phyloP scores from a whole-genome alignment of 2,329 filamentous ascomycete species.

The Xylariales sp. region DNA sequence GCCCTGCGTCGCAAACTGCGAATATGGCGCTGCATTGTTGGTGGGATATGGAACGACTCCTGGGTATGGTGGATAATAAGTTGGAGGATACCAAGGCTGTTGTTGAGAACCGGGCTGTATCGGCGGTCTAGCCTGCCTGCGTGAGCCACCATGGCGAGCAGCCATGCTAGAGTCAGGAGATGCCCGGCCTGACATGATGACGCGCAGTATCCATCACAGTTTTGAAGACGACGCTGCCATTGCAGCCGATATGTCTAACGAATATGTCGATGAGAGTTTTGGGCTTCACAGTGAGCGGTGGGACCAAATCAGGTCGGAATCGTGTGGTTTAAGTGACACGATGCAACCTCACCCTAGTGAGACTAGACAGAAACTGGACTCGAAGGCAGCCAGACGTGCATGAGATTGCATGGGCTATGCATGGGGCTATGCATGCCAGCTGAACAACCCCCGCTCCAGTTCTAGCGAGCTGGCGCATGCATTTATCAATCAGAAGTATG shows the following conservation, averaged over 20 bases:
- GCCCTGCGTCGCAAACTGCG: constrained; percentile 13
- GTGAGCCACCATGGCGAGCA: constrained; percentile 4
- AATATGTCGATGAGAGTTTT: neutral
- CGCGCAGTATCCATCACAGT: constrained; percentile 23
- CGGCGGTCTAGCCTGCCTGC: constrained; percentile 7
- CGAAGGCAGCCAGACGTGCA: constrained; percentile 13
- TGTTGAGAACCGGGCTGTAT: constrained; percentile 25
- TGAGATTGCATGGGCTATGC: constrained; percentile 8
- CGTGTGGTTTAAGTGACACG: constrained; percentile 20
- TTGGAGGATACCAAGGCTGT: constrained; percentile 26
- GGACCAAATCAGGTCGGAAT: constrained; percentile 16
- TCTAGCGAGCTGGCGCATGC: neutral
- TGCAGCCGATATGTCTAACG: constrained; percentile 1
- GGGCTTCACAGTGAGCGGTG: constrained; percentile 10
- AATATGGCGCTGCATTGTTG: constrained; percentile 20
- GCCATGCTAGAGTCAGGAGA: constrained; percentile 24
- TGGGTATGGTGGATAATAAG: constrained; percentile 15
- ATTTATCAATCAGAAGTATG: neutral
- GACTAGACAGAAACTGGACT: neutral
- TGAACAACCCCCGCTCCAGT: constrained; percentile 28
- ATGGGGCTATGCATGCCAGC: constrained; percentile 28
- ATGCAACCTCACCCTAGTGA: constrained; percentile 21
- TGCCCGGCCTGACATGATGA: constrained; percentile 27
- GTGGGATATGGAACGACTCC: constrained; percentile 3
- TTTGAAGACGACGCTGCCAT: neutral